Evolutionary conservation across 176 grass and related monocot species (phyloP).

Genomic region (Oryza officinalis): DNA sequence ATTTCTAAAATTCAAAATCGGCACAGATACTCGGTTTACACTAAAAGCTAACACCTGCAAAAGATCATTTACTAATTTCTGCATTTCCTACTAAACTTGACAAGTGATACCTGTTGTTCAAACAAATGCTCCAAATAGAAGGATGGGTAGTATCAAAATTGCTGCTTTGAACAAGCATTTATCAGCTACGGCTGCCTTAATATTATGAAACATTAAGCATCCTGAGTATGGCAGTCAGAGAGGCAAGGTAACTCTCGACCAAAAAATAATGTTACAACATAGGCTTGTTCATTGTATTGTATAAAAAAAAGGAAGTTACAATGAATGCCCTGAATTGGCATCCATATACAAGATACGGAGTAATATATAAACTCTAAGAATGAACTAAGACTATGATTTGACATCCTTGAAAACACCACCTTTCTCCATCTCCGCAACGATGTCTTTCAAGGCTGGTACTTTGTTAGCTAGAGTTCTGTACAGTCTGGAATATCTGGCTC

Average conservation of each 20-base stretch:
- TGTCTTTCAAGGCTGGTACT: conserved; percentile 86
- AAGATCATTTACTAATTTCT: background rate
- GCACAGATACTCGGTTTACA: too few species aligned
- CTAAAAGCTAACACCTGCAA: background rate
- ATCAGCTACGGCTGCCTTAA: conserved; percentile 10
- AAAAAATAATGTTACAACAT: conserved; percentile 55
- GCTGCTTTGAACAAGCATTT: conserved; percentile 7
- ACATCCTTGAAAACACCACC: conserved; percentile 89
- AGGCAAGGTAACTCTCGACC: conserved; percentile 14
- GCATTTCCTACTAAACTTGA: background rate
- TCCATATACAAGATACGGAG: conserved; percentile 48
- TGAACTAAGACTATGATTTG: conserved; percentile 55
- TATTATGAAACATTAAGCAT: background rate
- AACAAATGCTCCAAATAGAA: background rate
- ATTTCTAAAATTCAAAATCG: too few species aligned
- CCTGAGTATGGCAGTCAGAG: background rate
- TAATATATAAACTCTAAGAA: conserved; percentile 39
- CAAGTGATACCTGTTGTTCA: background rate
- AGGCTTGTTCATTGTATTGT: conserved; percentile 35
- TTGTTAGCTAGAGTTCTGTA: conserved; percentile 95
- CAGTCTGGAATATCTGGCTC: conserved; percentile 98
- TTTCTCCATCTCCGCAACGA: conserved; percentile 80
- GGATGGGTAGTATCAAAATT: conserved; percentile 4
- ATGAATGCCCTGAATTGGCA: conserved; percentile 30
- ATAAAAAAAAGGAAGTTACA: conserved; percentile 32